These are phyloP conservation scores for Psophocarpus tetragonolobus DNA, from an alignment of 306 rosid species.

Conservation along the genomic window DNA sequence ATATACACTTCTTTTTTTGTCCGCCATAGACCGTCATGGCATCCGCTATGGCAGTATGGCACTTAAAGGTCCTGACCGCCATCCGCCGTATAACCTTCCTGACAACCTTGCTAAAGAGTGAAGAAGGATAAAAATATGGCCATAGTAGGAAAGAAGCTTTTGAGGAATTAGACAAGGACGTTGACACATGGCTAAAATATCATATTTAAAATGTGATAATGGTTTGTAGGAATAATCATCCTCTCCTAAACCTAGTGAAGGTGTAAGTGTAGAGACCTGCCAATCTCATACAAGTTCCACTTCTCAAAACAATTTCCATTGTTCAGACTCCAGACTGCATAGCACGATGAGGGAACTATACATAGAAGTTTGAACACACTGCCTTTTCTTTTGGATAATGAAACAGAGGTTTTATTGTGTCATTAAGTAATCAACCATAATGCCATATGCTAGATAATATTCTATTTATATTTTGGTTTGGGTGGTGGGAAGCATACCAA, in stretches of 20 bases:
- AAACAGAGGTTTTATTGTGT: not conserved
- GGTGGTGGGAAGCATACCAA: not conserved
- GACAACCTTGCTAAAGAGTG: not conserved
- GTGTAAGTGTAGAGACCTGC: not conserved
- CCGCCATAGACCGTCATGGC: no score
- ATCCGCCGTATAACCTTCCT: no score
- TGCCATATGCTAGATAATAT: not conserved
- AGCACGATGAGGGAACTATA: not conserved
- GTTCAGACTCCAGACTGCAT: not conserved
- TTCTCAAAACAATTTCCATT: not conserved
- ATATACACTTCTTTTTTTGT: no score
- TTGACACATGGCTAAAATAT: not conserved
- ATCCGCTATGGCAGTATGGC: no score
- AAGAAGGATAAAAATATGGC: not conserved
- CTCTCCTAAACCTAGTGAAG: not conserved
- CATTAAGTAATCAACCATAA: not conserved
- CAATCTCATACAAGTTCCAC: not conserved
- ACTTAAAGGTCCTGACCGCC: no score
- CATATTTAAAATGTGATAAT: not conserved
- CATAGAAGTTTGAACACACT: not conserved
- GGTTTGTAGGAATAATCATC: not conserved
- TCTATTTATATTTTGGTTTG: conserved; percentile 6
- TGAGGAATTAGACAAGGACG: not conserved
- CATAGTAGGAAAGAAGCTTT: not conserved
- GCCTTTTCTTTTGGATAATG: not conserved